Percentiles rank a stretch among this genome's conserved stretches.
Evolutionary conservation across 371 early-diverging fungal genomes (phyloP).

Genomic region (Dinochytrium kinnereticum): DNA sequence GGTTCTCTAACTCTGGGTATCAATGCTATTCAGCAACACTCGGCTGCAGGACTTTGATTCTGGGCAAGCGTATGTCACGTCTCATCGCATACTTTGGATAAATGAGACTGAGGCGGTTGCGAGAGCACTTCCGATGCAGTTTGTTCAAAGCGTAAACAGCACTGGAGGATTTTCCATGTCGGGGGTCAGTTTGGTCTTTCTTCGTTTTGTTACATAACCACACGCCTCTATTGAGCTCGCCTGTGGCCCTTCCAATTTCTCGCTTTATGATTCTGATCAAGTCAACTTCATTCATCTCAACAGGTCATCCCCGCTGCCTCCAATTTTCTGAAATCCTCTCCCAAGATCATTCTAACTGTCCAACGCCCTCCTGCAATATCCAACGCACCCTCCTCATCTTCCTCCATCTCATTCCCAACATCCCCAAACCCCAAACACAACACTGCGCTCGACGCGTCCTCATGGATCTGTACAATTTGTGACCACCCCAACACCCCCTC

Average conservation of each 20-base stretch:
- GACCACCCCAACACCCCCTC: conserved; percentile 62
- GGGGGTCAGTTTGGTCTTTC: conserved; percentile 3
- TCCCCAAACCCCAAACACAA: neutral
- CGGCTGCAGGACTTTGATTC: conserved; percentile 69
- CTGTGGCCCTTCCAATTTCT: neutral
- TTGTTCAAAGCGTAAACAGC: conserved; percentile 5
- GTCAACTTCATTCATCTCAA: too few relatives aligned
- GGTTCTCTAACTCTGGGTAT: neutral
- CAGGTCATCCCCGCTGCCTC: conserved; percentile 1
- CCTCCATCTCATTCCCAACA: neutral
- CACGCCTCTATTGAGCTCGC: neutral
- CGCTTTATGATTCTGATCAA: neutral
- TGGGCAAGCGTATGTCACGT: conserved; percentile 78
- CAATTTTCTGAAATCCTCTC: conserved; percentile 34
- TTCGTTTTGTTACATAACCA: neutral
- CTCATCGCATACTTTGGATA: conserved; percentile 79
- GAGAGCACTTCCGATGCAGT: conserved; percentile 8
- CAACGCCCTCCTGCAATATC: conserved; percentile 16
- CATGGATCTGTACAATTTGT: conserved; percentile 82
- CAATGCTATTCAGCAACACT: conserved; percentile 41
- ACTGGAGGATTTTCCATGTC: conserved; percentile 24
- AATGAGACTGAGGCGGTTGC: conserved; percentile 41
- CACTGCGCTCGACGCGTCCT: neutral
- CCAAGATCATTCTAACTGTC: conserved; percentile 37
- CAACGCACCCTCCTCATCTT: neutral